These are phyloP conservation scores for Crithidia sp. DNA, from an alignment of 208 protist species.

Conservation along the genomic window DNA sequence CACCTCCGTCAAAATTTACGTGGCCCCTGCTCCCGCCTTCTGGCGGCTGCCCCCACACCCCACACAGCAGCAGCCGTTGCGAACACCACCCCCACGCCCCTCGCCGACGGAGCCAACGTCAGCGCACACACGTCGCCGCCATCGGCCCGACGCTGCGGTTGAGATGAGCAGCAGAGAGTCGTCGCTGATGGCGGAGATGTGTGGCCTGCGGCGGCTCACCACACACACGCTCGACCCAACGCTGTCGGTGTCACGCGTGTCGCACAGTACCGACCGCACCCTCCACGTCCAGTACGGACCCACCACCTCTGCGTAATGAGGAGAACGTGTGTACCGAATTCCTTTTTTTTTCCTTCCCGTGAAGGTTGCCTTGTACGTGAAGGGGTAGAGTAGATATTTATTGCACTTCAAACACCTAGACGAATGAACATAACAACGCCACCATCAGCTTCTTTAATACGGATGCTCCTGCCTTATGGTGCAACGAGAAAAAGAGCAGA, in stretches of 20 bases:
- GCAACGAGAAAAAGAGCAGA: background rate
- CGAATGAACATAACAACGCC: too few species aligned
- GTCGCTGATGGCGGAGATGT: conserved; percentile 12
- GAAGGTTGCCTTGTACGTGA: too few species aligned
- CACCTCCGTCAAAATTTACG: conserved; percentile 17
- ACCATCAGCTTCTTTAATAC: too few species aligned
- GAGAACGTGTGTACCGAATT: background rate
- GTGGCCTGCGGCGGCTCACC: background rate
- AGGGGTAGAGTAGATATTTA: too few species aligned
- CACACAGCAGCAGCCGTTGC: background rate
- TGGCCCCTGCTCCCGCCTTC: conserved; percentile 17
- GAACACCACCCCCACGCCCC: background rate
- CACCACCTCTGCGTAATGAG: conserved; percentile 7
- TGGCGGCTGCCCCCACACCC: conserved; percentile 16
- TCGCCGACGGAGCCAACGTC: background rate
- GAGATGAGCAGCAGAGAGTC: conserved; percentile 14
- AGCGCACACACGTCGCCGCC: too few species aligned
- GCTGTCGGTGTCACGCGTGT: background rate
- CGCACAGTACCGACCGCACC: background rate
- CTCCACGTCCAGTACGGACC: conserved; percentile 20
- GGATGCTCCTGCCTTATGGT: background rate
- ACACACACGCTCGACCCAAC: too few species aligned
- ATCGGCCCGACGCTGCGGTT: background rate
- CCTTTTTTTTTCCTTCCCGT: background rate
- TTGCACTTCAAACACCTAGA: too few species aligned